A percentile compares a stretch with the other conserved stretches of the same genome.
Conservation (phyloP, 139 green algal genomes). For the Chlamydomonas incerta region DNA sequence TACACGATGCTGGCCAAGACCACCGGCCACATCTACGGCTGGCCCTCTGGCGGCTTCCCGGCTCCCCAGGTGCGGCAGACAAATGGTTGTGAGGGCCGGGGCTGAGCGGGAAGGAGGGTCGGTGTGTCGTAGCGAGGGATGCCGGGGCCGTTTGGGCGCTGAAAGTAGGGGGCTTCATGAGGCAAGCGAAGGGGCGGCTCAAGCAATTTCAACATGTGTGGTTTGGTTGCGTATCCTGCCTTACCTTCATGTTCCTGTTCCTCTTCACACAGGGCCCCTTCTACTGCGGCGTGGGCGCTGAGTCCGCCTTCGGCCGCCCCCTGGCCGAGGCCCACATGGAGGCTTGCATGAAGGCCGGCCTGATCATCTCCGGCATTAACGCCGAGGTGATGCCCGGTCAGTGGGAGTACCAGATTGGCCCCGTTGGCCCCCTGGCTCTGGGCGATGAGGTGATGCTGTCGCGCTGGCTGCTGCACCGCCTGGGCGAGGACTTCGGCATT, state of each 20-base stretch:
- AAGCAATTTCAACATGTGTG: too few relatives aligned
- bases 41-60: conserved; percentile 89
- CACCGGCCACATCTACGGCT: conserved; percentile 74
- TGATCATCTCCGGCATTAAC: conserved; percentile 91
- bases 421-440: conserved; percentile 82
- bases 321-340: conserved; percentile 89
- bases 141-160: too few relatives aligned
- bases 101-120: too few relatives aligned
- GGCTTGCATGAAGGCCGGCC: conserved; percentile 87
- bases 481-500: conserved; percentile 83
- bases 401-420: conserved; percentile 96
- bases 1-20: conserved; percentile 88
- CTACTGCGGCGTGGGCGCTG: conserved; percentile 88
- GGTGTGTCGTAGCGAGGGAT: too few relatives aligned
- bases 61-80: conserved; percentile 70
- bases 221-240: too few relatives aligned
- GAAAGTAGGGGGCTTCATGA: too few relatives aligned
- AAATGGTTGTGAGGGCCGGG: too few relatives aligned
- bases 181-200: too few relatives aligned
- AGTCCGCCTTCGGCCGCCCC: conserved; percentile 85
- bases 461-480: conserved; percentile 86
- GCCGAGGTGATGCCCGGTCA: conserved; percentile 93
- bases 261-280: conserved; percentile 80
- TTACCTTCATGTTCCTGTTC: too few relatives aligned
- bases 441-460: conserved; percentile 85